Evolutionary conservation across 2,329 filamentous ascomycete genomes (phyloP).

Genomic region (Clarireedia hainanense): DNA sequence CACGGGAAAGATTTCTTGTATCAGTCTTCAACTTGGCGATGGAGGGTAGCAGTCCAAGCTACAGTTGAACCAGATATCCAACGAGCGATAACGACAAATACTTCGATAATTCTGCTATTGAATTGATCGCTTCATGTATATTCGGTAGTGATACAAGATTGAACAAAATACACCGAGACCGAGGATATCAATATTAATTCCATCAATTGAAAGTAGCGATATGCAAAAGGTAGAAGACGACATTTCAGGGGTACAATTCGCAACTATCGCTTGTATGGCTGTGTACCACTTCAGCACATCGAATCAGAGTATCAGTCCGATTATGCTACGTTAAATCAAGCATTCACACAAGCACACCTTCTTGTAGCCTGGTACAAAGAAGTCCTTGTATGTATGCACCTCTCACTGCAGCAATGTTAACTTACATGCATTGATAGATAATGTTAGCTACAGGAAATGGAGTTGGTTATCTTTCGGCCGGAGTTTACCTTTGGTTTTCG

Average conservation of each 20-base stretch:
- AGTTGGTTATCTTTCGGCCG: background rate
- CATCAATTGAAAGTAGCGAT: constrained; percentile 1
- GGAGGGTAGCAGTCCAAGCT: background rate
- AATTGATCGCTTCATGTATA: background rate
- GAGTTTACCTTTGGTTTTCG: background rate
- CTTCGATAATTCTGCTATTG: background rate
- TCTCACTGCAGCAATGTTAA: background rate
- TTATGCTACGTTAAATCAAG: background rate
- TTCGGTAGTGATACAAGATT: background rate
- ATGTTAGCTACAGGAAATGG: background rate
- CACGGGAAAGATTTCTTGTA: background rate
- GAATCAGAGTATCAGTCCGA: background rate
- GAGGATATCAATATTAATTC: background rate
- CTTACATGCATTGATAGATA: background rate
- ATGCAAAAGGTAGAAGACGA: background rate
- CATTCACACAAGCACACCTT: constrained; percentile 3
- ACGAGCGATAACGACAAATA: background rate
- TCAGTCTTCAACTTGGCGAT: background rate
- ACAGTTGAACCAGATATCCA: background rate
- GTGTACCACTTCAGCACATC: background rate
- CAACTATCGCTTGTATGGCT: constrained; percentile 6
- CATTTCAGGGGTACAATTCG: constrained; percentile 8
- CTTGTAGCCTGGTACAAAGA: background rate
- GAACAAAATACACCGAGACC: background rate
- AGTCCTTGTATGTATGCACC: background rate